phyloP scores from a whole-genome alignment of 2,329 filamentous ascomycete species.

The Ceratocystis papillata region DNA sequence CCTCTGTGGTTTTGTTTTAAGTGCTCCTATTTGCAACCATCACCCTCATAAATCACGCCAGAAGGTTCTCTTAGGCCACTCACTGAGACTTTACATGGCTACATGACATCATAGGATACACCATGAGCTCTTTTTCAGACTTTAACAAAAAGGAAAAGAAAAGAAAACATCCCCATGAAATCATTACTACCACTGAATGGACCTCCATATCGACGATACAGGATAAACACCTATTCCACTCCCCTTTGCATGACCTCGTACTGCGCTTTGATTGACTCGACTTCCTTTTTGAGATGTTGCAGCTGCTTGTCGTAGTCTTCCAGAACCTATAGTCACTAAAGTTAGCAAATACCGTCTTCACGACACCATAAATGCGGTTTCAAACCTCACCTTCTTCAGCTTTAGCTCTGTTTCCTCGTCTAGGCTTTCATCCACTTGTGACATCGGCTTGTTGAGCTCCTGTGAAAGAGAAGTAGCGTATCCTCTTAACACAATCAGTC shows the following conservation, averaged over 20 bases:
- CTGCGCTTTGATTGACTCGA: constrained; percentile 51
- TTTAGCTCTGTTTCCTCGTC: constrained; percentile 60
- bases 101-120: constrained; percentile 8
- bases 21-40: neutral
- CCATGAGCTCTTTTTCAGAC: neutral
- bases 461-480: constrained; percentile 61
- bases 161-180: neutral
- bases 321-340: constrained; percentile 47
- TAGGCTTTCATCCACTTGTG: constrained; percentile 45
- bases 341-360: constrained; percentile 2
- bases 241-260: constrained; percentile 46
- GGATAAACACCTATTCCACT: neutral
- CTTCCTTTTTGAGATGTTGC: constrained; percentile 61
- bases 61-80: neutral
- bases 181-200: neutral
- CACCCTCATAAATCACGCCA: neutral
- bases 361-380: neutral
- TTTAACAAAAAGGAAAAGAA: too few relatives aligned
- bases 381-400: constrained; percentile 58
- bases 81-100: neutral
- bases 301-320: constrained; percentile 76
- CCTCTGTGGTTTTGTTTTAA: neutral
- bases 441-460: constrained; percentile 59
- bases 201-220: neutral
- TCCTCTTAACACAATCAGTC: constrained; percentile 63